Percentiles rank a stretch among this genome's conserved stretches.
phyloP scores from a whole-genome alignment of 2,329 filamentous ascomycete genomes.

The Fusarium sp. region DNA sequence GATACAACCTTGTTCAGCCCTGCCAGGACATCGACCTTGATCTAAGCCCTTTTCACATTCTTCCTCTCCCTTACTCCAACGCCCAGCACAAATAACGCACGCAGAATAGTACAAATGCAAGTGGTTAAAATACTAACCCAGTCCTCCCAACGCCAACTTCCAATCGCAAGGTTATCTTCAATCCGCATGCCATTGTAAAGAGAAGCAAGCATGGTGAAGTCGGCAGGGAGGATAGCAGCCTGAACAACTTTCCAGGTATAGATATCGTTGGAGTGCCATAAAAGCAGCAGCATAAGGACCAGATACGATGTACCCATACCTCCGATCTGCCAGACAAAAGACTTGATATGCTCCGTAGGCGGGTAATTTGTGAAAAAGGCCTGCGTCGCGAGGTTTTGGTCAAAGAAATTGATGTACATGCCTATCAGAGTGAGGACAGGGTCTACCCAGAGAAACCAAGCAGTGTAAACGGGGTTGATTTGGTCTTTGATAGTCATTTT shows the following conservation, averaged over 20 bases:
- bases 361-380: slow-evolving; percentile 21
- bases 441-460: slow-evolving; percentile 41
- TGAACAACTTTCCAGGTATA: slow-evolving; percentile 38
- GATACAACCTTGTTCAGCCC: slow-evolving; percentile 10
- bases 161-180: slow-evolving; percentile 11
- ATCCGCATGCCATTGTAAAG: slow-evolving; percentile 25
- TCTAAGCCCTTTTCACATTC: slow-evolving; percentile 18
- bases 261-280: slow-evolving; percentile 37
- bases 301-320: slow-evolving; percentile 37
- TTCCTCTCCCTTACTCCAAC: slow-evolving; percentile 20
- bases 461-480: slow-evolving; percentile 30
- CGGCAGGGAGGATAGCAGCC: slow-evolving; percentile 26
- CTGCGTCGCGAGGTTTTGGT: slow-evolving; percentile 25
- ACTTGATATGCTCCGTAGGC: slow-evolving; percentile 19
- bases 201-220: slow-evolving; percentile 36
- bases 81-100: slow-evolving; percentile 25
- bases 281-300: slow-evolving; percentile 7
- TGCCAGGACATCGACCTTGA: not conserved
- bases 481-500: slow-evolving; percentile 23
- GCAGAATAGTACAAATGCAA: slow-evolving; percentile 21
- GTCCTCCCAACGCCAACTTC: slow-evolving; percentile 27
- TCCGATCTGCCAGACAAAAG: slow-evolving; percentile 40
- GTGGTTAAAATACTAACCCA: slow-evolving; percentile 27
- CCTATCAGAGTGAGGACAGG: slow-evolving; percentile 31
- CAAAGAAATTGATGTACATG: slow-evolving; percentile 32